Evolutionary conservation across 2,329 filamentous ascomycete genomes (phyloP).

Genomic region (Aspergillus oerlinghausenensis): DNA sequence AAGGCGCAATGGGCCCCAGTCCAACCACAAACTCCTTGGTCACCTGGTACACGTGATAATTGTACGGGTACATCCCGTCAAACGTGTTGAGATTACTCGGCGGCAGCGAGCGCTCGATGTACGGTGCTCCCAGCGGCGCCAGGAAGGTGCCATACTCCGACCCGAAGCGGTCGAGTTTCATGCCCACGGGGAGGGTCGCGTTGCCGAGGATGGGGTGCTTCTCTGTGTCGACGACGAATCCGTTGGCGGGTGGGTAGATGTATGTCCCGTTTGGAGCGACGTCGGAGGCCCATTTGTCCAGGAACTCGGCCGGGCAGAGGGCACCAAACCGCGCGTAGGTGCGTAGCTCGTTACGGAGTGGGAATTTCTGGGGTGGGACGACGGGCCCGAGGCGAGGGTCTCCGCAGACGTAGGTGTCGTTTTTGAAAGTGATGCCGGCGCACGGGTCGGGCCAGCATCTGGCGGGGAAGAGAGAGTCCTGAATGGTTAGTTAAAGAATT

Average conservation of each 20-base stretch:
- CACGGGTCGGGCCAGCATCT: constrained; percentile 24
- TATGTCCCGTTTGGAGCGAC: constrained; percentile 13
- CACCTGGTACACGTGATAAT: constrained; percentile 49
- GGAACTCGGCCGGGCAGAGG: constrained; percentile 40
- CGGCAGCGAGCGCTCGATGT: constrained; percentile 45
- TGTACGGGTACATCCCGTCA: constrained; percentile 40
- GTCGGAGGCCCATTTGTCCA: constrained; percentile 16
- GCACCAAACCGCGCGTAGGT: constrained; percentile 39
- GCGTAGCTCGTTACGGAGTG: constrained; percentile 26
- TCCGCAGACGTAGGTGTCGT: constrained; percentile 33
- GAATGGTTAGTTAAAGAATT: not conserved
- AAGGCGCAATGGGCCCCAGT: constrained; percentile 45
- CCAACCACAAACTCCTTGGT: constrained; percentile 36
- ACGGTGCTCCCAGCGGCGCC: constrained; percentile 44
- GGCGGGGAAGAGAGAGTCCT: not conserved
- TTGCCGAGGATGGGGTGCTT: constrained; percentile 39
- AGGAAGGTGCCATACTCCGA: constrained; percentile 43
- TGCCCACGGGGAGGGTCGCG: constrained; percentile 37
- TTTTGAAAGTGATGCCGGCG: constrained; percentile 28
- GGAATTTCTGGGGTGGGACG: constrained; percentile 28
- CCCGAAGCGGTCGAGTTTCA: constrained; percentile 48
- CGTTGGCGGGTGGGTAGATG: constrained; percentile 40
- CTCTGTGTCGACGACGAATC: constrained; percentile 38
- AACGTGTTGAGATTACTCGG: constrained; percentile 43
- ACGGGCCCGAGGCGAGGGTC: constrained; percentile 37